These are phyloP conservation scores for Agrocybe pediades DNA, from an alignment of 768 basidiomycete species.

Conservation along the genomic window DNA sequence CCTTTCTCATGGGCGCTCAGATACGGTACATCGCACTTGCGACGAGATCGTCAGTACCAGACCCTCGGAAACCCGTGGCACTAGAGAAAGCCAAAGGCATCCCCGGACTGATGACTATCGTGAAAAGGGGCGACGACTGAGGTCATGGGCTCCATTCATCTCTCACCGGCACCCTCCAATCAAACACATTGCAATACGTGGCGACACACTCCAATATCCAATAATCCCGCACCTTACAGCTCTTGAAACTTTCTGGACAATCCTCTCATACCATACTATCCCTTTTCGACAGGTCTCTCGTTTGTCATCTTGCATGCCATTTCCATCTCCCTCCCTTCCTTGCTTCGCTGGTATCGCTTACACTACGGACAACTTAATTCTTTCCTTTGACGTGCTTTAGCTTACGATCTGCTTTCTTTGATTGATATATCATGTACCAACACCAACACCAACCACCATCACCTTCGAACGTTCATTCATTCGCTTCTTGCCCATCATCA, in stretches of 20 bases:
- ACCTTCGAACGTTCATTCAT: not conserved
- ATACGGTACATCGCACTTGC: conserved; percentile 65
- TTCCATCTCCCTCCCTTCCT: not conserved
- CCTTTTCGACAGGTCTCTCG: no score
- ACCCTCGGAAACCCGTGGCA: conserved; percentile 65
- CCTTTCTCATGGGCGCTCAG: conserved; percentile 33
- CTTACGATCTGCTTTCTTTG: not conserved
- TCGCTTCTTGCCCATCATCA: not conserved
- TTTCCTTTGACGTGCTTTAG: not conserved
- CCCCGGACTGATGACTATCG: conserved; percentile 77
- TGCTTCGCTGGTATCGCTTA: not conserved
- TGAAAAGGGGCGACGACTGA: conserved; percentile 40
- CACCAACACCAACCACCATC: conserved; percentile 10
- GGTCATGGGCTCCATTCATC: not conserved
- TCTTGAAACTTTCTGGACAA: not conserved
- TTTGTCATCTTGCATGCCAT: no score
- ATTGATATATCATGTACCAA: conserved; percentile 4
- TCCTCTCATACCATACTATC: not conserved
- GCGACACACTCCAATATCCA: no score
- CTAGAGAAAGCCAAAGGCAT: conserved; percentile 61
- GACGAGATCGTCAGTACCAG: conserved; percentile 48
- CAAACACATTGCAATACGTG: conserved; percentile 4
- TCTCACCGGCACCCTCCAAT: conserved; percentile 1
- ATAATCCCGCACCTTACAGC: not conserved
- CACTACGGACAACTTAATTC: not conserved